Conservation (phyloP, 2,329 filamentous ascomycete genomes). For the Xylaria sp. region DNA sequence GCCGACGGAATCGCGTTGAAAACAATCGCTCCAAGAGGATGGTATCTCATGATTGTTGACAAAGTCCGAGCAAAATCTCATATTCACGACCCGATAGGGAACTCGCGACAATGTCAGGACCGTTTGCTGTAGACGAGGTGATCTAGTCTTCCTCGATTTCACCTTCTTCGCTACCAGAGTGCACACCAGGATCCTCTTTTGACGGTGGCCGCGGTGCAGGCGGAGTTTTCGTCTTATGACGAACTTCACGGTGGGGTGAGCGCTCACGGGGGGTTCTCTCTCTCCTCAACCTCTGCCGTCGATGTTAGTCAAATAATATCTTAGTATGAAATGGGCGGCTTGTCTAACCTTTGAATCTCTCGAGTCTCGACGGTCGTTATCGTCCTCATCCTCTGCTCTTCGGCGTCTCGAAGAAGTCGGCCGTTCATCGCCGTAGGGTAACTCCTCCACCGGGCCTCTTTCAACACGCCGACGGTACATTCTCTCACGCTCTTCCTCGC, state of each 20-base stretch:
- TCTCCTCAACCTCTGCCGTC: slow-evolving; percentile 60
- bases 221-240: slow-evolving; percentile 63
- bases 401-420: slow-evolving; percentile 72
- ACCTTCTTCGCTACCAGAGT: slow-evolving; percentile 93
- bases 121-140: slow-evolving; percentile 5
- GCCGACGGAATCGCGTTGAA: slow-evolving; percentile 2
- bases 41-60: background rate
- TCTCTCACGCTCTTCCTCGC: slow-evolving; percentile 89
- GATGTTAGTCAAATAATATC: slow-evolving; percentile 36
- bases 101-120: slow-evolving; percentile 14
- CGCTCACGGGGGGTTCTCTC: slow-evolving; percentile 65
- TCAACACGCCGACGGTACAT: slow-evolving; percentile 77
- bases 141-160: slow-evolving; percentile 86
- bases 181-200: slow-evolving; percentile 66
- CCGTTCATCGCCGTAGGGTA: slow-evolving; percentile 85
- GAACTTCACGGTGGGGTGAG: slow-evolving; percentile 62
- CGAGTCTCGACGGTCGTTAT: slow-evolving; percentile 66
- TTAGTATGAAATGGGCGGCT: slow-evolving; percentile 29
- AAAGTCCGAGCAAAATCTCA: background rate
- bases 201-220: slow-evolving; percentile 45
- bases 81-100: slow-evolving; percentile 6
- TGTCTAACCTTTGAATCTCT: slow-evolving; percentile 68
- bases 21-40: background rate
- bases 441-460: slow-evolving; percentile 78
- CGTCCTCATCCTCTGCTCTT: slow-evolving; percentile 78